A percentile compares a stretch with the other conserved stretches of the same genome.
Evolutionary conservation across 2,329 filamentous ascomycete genomes (phyloP).

Genomic region (Rosellinia necatrix): DNA sequence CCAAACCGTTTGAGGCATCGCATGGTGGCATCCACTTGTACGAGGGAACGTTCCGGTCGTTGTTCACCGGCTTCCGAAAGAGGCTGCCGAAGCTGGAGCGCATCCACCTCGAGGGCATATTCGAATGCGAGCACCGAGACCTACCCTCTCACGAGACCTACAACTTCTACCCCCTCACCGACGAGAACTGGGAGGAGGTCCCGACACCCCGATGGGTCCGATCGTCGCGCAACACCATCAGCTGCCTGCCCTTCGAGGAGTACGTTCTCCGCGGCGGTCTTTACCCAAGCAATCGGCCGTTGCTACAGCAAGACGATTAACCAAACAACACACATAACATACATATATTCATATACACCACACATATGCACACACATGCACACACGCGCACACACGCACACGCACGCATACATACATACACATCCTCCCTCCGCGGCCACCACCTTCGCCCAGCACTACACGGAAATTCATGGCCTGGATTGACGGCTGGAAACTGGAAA

Average conservation of each 20-base stretch:
- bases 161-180: conserved; percentile 48
- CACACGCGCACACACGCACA: too few relatives aligned
- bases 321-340: too few relatives aligned
- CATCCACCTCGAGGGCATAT: conserved; percentile 52
- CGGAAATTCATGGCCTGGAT: conserved; percentile 6
- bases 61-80: conserved; percentile 48
- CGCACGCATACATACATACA: too few relatives aligned
- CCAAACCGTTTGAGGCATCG: conserved; percentile 45
- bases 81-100: conserved; percentile 46
- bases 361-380: too few relatives aligned
- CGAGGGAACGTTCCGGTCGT: conserved; percentile 49
- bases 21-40: conserved; percentile 51
- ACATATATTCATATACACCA: too few relatives aligned
- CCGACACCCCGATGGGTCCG: conserved; percentile 38
- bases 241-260: conserved; percentile 47
- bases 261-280: conserved; percentile 47
- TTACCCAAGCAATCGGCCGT: conserved; percentile 39
- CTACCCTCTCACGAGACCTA: conserved; percentile 47
- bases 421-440: not conserved
- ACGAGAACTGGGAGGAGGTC: conserved; percentile 47
- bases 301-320: conserved; percentile 30
- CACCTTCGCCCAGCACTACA: not conserved
- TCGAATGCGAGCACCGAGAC: conserved; percentile 47
- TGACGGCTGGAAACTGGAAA: too few relatives aligned
- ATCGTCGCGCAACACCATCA: conserved; percentile 41